Evolutionary conservation across 1,139 yeast genomes (phyloP).

Genomic region (Saccharomycopsis phalli): DNA sequence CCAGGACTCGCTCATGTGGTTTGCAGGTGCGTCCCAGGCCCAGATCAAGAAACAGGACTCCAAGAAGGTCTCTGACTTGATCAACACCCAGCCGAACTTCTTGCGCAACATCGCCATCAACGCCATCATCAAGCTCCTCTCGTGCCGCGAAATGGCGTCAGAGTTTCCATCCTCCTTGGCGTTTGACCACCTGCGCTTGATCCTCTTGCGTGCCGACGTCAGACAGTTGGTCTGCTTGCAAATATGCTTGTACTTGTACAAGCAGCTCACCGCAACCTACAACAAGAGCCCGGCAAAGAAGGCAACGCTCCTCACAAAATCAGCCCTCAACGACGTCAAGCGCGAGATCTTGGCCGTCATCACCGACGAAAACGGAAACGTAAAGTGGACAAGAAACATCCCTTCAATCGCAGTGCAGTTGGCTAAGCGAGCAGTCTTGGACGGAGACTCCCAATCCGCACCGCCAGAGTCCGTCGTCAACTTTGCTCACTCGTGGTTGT

Average conservation of each 20-base stretch:
- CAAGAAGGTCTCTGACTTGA: slow-evolving; percentile 10
- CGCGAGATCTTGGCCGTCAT: slow-evolving; percentile 69
- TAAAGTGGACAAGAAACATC: slow-evolving; percentile 84
- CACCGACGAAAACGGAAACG: slow-evolving; percentile 77
- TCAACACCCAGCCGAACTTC: slow-evolving; percentile 23
- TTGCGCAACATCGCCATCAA: slow-evolving; percentile 36
- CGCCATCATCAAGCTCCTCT: slow-evolving; percentile 51
- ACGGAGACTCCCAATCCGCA: slow-evolving; percentile 5
- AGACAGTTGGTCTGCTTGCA: slow-evolving; percentile 78
- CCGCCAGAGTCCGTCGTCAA: slow-evolving; percentile 42
- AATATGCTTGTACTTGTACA: slow-evolving; percentile 63
- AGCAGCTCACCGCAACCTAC: slow-evolving; percentile 50
- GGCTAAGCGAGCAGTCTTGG: slow-evolving; percentile 34
- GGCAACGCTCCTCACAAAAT: slow-evolving; percentile 23
- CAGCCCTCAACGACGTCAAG: slow-evolving; percentile 31
- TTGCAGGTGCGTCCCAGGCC: slow-evolving; percentile 34
- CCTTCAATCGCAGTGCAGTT: slow-evolving; percentile 66
- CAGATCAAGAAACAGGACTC: slow-evolving; percentile 13
- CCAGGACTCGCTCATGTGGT: slow-evolving; percentile 65
- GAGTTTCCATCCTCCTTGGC: slow-evolving; percentile 81
- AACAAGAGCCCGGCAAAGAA: slow-evolving; percentile 26
- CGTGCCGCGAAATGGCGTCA: slow-evolving; percentile 73
- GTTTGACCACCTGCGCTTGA: slow-evolving; percentile 79
- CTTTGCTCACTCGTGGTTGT: slow-evolving; percentile 71
- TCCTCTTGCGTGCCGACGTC: slow-evolving; percentile 73